These are phyloP conservation scores for Pseudisothecium myosuroides DNA, from an alignment of 225 moss, liverwort and hornwort genomes.

Conservation along the genomic window DNA sequence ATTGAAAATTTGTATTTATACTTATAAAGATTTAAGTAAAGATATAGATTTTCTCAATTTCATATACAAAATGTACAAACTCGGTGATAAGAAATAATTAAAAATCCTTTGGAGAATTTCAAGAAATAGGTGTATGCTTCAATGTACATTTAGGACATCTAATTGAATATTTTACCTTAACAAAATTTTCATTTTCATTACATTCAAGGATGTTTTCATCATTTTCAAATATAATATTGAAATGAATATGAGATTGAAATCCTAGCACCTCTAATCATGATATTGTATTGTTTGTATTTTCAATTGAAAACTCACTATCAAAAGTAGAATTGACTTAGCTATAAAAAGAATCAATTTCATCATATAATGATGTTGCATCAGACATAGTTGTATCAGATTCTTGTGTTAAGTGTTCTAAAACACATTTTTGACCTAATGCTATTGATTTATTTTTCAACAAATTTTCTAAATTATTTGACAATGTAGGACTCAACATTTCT, in stretches of 20 bases:
- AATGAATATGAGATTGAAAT: neutral
- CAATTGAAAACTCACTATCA: neutral
- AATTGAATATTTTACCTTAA: too few species aligned
- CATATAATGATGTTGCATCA: neutral
- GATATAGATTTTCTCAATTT: neutral
- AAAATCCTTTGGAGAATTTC: neutral
- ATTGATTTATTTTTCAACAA: neutral
- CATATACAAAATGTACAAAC: neutral
- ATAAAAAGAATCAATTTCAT: neutral
- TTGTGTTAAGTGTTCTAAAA: neutral
- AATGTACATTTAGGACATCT: too few species aligned
- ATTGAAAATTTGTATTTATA: too few species aligned
- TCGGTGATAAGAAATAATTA: too few species aligned
- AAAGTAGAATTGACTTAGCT: neutral
- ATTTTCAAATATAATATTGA: neutral
- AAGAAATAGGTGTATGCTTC: neutral
- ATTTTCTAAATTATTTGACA: neutral
- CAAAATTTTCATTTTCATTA: neutral
- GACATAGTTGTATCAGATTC: neutral
- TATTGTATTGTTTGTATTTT: neutral
- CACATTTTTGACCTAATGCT: neutral
- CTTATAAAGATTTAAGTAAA: too few species aligned
- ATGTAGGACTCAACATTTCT: neutral
- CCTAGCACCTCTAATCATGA: too few species aligned
- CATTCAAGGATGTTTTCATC: neutral